A percentile compares a stretch with the other conserved stretches of the same genome.
Evolutionary conservation across 495 filamentous ascomycete genomes (phyloP).

Genomic region (Tuber umbilicatum): DNA sequence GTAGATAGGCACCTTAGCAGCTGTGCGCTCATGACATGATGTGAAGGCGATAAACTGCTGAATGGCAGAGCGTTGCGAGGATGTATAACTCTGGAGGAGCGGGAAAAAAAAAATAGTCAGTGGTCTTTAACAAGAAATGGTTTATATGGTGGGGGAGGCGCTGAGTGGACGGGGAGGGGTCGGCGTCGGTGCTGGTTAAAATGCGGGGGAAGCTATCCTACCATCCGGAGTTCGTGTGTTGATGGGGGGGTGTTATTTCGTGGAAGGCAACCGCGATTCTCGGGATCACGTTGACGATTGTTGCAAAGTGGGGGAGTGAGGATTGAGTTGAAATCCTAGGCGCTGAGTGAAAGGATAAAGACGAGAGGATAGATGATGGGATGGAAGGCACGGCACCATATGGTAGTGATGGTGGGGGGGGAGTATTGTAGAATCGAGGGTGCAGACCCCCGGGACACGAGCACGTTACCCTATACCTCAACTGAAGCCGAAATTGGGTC

Average conservation of each 20-base stretch:
- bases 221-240: constrained; percentile 29
- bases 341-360: background rate
- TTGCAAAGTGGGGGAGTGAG: constrained; percentile 19
- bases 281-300: constrained; percentile 14
- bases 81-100: constrained; percentile 32
- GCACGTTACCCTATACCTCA: background rate
- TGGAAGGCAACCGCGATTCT: constrained; percentile 14
- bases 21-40: constrained; percentile 37
- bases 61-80: constrained; percentile 37
- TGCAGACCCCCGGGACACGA: background rate
- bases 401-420: background rate
- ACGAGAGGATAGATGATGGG: background rate
- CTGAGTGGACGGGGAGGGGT: background rate
- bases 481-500: background rate
- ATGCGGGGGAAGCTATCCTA: constrained; percentile 9
- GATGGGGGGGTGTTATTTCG: background rate
- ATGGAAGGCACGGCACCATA: background rate
- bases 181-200: background rate
- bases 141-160: background rate
- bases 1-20: constrained; percentile 32
- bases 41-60: constrained; percentile 42
- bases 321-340: background rate
- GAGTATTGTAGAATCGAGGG: background rate
- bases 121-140: constrained; percentile 9
- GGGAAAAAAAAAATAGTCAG: background rate